Evolutionary conservation across 2,329 filamentous ascomycete species (phyloP).

Genomic region (Helotiales sp.): DNA sequence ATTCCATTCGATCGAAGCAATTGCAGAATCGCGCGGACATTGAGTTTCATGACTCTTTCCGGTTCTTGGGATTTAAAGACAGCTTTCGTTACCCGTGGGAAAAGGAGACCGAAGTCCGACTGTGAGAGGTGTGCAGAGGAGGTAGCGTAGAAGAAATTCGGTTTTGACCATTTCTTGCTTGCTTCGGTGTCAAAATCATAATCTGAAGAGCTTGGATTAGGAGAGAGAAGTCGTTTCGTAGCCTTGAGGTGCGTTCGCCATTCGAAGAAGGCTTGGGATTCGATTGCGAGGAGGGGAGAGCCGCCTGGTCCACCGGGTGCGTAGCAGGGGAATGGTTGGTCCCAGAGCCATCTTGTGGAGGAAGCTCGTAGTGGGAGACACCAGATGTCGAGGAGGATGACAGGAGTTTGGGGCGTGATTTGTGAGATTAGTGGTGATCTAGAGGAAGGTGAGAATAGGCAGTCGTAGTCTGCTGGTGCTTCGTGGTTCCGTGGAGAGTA

Average conservation of each 20-base stretch:
- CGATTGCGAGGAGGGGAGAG: constrained; percentile 64
- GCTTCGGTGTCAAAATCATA: constrained; percentile 17
- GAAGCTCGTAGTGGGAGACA: constrained; percentile 69
- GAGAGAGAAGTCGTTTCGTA: constrained; percentile 66
- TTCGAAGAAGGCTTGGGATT: constrained; percentile 76
- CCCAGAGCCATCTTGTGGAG: constrained; percentile 62
- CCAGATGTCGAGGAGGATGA: constrained; percentile 80
- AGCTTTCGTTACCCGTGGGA: constrained; percentile 66
- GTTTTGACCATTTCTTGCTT: constrained; percentile 35
- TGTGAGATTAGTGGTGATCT: constrained; percentile 60
- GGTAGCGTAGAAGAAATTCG: constrained; percentile 73
- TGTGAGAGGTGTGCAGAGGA: constrained; percentile 80
- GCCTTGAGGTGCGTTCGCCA: constrained; percentile 73
- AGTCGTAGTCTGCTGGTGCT: constrained; percentile 48
- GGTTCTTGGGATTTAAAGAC: constrained; percentile 59
- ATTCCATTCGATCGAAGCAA: constrained; percentile 52
- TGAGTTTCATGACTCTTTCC: constrained; percentile 58
- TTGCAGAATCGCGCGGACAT: constrained; percentile 59
- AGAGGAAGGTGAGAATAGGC: constrained; percentile 60
- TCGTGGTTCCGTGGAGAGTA: constrained; percentile 52
- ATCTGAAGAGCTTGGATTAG: constrained; percentile 46
- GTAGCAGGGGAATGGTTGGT: constrained; percentile 74
- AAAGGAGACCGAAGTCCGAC: constrained; percentile 80
- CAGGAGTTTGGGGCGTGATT: constrained; percentile 65
- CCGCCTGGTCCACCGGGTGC: constrained; percentile 52